These are phyloP conservation scores for Trichoderma sp. DNA, from an alignment of 2,329 filamentous ascomycete genomes.

Conservation along the genomic window DNA sequence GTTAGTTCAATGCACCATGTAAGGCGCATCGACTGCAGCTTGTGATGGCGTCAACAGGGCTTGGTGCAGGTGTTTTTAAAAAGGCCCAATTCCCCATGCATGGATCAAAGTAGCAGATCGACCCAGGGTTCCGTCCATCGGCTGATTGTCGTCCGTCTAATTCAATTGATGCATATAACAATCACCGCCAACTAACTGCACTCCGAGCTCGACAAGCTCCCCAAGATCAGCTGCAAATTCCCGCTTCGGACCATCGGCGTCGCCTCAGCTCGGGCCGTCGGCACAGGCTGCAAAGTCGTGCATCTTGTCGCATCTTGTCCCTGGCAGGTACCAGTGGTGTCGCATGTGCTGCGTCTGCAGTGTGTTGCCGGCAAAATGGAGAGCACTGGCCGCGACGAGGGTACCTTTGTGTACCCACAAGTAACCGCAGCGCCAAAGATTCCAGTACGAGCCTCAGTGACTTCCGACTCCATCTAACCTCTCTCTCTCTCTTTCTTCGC, in stretches of 20 bases:
- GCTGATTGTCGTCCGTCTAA: not conserved
- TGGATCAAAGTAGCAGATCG: not conserved
- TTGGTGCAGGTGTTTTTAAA: not conserved
- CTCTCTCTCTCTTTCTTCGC: not conserved
- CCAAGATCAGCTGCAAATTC: not conserved
- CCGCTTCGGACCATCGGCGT: slow-evolving; percentile 2
- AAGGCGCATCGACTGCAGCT: not conserved
- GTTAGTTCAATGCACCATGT: not conserved
- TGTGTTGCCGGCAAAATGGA: not conserved
- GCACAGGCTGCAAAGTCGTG: not conserved
- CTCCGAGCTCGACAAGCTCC: not conserved
- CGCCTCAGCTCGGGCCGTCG: slow-evolving; percentile 5
- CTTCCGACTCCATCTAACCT: not conserved
- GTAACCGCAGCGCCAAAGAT: not conserved
- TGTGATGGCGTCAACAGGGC: not conserved
- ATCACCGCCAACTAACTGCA: not conserved
- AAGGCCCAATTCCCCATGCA: not conserved
- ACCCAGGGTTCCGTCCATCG: not conserved
- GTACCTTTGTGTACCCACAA: slow-evolving; percentile 8
- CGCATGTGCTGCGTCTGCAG: not conserved
- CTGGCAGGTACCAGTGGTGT: not conserved
- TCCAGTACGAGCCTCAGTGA: not conserved
- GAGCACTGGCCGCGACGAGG: not conserved
- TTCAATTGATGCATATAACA: not conserved
- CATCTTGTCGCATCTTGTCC: slow-evolving; percentile 3